Evolutionary conservation across 2,329 filamentous ascomycete genomes (phyloP), one percentile per base, ranked within the genome.

Genomic region (Colletotrichum somersetense): DNA sequence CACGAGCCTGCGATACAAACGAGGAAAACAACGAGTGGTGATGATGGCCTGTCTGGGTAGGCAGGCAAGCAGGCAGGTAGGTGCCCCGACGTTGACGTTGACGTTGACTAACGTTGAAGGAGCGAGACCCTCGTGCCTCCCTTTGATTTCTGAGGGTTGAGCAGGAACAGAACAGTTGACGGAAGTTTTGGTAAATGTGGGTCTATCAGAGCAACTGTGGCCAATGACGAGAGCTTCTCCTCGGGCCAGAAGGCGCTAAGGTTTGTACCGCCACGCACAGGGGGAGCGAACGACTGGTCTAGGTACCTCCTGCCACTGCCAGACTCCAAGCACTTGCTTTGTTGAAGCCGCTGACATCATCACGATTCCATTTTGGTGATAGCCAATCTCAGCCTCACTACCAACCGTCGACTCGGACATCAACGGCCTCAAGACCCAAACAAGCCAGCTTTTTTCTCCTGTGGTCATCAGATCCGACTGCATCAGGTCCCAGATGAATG

Each of bases 401-500:
- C 2, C 42, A 20, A 11, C 20, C 1, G 44, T 46, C 18, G 10
- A 4, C 12, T 38, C 11, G 14, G 30, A 64, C 50, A 53, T 46
- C 23, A 30, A 46, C 62, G 20, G 42, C 7, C n/a, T 20, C 33
- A 10, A 42, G n/a, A 16, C 46, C 48, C 61, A 5, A 23, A 8
- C 20, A 18, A 20, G 2, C 18, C 12, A 23, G 11, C 12, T 16
- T 12, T 8, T 8, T 10, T 40, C 35, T 55, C 55, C 46, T 59
- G 53, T 7, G 11, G 33, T 2, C 18, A 42, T 33, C 42, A 42
- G 68, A 52, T 52, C 30, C 18, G 11, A 26, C n/a, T 52, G 33
- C 55, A n/a, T 3, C 16, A 18, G 18, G 59, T 42, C 30, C 20
- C 78, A 78, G 75, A 84, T 84, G 82, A 81, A 91, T 92, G 90